Percentiles rank a stretch among this genome's conserved stretches.
Evolutionary conservation across 768 basidiomycete genomes (phyloP).

Genomic region (Termitomyces heimii): DNA sequence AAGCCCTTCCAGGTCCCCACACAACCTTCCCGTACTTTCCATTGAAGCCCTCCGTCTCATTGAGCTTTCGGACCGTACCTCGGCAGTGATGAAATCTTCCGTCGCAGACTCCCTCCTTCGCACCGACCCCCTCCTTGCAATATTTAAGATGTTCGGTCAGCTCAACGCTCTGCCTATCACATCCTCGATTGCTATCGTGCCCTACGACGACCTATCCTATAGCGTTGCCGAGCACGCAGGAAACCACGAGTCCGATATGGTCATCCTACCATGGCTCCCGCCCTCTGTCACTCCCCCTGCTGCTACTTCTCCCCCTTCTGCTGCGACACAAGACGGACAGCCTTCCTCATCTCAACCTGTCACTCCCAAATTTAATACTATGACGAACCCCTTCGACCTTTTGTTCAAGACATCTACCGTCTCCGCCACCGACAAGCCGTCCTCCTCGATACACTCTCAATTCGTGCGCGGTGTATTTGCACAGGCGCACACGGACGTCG

Average conservation of each 20-base stretch:
- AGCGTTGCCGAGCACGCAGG: conserved; percentile 66
- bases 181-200: conserved; percentile 67
- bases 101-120: conserved; percentile 60
- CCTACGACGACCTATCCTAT: conserved; percentile 65
- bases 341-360: conserved; percentile 6
- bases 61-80: conserved; percentile 81
- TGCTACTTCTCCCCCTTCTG: not conserved
- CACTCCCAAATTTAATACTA: conserved; percentile 13
- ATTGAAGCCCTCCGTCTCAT: conserved; percentile 81
- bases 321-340: not conserved
- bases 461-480: conserved; percentile 82
- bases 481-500: conserved; percentile 69
- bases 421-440: conserved; percentile 27
- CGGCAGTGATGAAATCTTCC: conserved; percentile 83
- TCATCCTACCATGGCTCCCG: conserved; percentile 79
- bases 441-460: conserved; percentile 63
- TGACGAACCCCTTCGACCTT: conserved; percentile 66
- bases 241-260: conserved; percentile 57
- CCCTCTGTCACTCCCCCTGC: conserved; percentile 19
- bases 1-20: not conserved
- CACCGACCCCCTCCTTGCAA: conserved; percentile 65
- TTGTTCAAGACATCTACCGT: conserved; percentile 36
- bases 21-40: conserved; percentile 26
- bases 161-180: conserved; percentile 62
- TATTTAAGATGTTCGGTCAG: conserved; percentile 74